These are phyloP conservation scores for Tulasnella sp. DNA, from an alignment of 768 basidiomycete genomes.

Conservation along the genomic window DNA sequence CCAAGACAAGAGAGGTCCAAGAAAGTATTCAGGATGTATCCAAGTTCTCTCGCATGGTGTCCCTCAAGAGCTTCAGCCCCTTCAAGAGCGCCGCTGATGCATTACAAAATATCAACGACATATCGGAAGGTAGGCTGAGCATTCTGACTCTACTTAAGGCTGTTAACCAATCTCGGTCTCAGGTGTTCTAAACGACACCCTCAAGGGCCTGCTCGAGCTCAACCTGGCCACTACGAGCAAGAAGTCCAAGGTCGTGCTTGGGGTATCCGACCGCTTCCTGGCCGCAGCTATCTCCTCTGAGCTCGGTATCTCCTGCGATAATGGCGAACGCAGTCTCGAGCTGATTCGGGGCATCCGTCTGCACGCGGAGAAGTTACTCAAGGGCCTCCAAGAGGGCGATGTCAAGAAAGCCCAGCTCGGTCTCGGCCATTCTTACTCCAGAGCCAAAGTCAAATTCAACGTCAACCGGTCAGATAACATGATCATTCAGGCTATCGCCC, in stretches of 20 bases:
- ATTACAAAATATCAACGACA: conserved; percentile 91
- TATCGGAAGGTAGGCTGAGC: conserved; percentile 77
- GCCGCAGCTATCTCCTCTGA: conserved; percentile 73
- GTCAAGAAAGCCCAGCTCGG: conserved; percentile 91
- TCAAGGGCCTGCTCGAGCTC: conserved; percentile 80
- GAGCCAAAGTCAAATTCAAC: conserved; percentile 97
- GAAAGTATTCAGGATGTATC: conserved; percentile 79
- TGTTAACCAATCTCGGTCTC: background rate
- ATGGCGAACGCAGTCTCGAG: conserved; percentile 74
- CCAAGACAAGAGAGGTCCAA: conserved; percentile 73
- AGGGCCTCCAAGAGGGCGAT: conserved; percentile 83
- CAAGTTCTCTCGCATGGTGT: conserved; percentile 91
- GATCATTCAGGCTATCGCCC: conserved; percentile 98
- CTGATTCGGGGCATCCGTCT: conserved; percentile 89
- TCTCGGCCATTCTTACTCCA: conserved; percentile 94
- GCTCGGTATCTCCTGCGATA: conserved; percentile 71
- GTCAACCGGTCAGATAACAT: conserved; percentile 96
- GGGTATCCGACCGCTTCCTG: conserved; percentile 71
- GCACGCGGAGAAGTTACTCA: conserved; percentile 85
- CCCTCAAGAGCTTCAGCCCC: conserved; percentile 83
- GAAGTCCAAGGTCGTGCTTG: conserved; percentile 63
- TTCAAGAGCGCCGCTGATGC: conserved; percentile 93
- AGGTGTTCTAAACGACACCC: conserved; percentile 84
- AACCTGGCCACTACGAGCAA: conserved; percentile 77
- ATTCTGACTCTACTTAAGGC: conserved; percentile 8